These are phyloP conservation scores for Penicillium psychrosexuale DNA, from an alignment of 2,329 filamentous ascomycete species.

Conservation along the genomic window DNA sequence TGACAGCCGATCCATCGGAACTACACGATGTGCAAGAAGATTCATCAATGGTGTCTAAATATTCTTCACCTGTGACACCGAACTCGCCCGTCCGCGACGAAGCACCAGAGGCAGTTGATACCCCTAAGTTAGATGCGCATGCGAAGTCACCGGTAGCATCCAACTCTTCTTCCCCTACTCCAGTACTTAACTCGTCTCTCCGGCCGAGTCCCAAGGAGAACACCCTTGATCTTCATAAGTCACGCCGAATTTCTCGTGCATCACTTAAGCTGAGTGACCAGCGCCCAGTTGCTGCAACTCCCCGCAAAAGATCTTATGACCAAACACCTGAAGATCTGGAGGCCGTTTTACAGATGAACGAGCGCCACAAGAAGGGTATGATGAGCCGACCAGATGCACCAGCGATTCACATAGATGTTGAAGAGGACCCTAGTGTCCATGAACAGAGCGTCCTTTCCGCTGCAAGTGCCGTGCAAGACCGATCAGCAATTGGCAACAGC, in stretches of 20 bases:
- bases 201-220: slow-evolving; percentile 1
- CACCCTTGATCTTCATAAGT: slow-evolving; percentile 14
- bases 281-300: slow-evolving; percentile 10
- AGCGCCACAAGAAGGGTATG: slow-evolving; percentile 30
- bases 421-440: slow-evolving; percentile 26
- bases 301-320: slow-evolving; percentile 26
- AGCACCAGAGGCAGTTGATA: not conserved
- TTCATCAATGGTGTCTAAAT: not conserved
- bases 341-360: slow-evolving; percentile 13
- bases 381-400: slow-evolving; percentile 18
- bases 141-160: not conserved
- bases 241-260: slow-evolving; percentile 13
- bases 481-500: slow-evolving; percentile 31
- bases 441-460: slow-evolving; percentile 19
- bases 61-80: slow-evolving; percentile 8
- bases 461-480: slow-evolving; percentile 12
- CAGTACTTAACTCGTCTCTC: slow-evolving; percentile 2
- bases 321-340: slow-evolving; percentile 22
- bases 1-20: slow-evolving; percentile 27
- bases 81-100: slow-evolving; percentile 35
- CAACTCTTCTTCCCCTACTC: slow-evolving; percentile 1
- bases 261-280: slow-evolving; percentile 13
- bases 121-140: not conserved
- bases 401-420: slow-evolving; percentile 27
- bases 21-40: not conserved